Evolutionary conservation across 768 basidiomycete genomes (phyloP).

Genomic region (Tylopilus subfusipes): DNA sequence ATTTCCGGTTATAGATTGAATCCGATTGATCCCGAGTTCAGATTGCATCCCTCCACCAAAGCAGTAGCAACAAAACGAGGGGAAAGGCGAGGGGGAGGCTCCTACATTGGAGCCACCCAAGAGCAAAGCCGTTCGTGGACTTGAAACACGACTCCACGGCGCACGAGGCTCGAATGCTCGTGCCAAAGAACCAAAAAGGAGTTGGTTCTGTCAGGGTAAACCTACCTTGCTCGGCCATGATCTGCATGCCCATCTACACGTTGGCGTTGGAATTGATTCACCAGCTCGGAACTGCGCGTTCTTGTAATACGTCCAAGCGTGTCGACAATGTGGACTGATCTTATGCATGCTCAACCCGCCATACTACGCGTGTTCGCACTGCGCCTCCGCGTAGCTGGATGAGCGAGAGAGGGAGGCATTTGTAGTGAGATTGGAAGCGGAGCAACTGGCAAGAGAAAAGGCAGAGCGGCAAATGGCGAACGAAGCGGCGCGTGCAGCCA

Average conservation of each 20-base stretch:
- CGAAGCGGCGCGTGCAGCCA: conserved; percentile 45
- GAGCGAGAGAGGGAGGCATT: conserved; percentile 34
- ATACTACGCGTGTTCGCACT: conserved; percentile 52
- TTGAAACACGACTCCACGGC: conserved; percentile 48
- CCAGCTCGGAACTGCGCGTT: conserved; percentile 55
- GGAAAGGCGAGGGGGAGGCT: no score
- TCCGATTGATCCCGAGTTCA: no score
- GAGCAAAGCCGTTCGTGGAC: conserved; percentile 44
- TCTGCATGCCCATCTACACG: neutral
- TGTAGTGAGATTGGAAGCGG: conserved; percentile 40
- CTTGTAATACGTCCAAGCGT: conserved; percentile 54
- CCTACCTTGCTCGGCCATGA: neutral
- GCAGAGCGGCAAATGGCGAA: conserved; percentile 42
- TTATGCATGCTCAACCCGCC: conserved; percentile 57
- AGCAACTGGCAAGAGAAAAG: no score
- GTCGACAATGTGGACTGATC: conserved; percentile 56
- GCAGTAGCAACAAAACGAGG: no score
- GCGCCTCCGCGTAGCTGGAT: conserved; percentile 39
- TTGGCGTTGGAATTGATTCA: neutral
- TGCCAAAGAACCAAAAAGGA: conserved; percentile 53
- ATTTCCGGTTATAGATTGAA: no score
- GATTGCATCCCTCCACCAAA: no score
- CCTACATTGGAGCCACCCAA: conserved; percentile 39
- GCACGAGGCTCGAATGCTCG: conserved; percentile 34
- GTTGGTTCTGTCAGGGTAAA: conserved; percentile 69